These are phyloP conservation scores for Camelina neglecta DNA, from an alignment of 345 rosid species.

Conservation along the genomic window DNA sequence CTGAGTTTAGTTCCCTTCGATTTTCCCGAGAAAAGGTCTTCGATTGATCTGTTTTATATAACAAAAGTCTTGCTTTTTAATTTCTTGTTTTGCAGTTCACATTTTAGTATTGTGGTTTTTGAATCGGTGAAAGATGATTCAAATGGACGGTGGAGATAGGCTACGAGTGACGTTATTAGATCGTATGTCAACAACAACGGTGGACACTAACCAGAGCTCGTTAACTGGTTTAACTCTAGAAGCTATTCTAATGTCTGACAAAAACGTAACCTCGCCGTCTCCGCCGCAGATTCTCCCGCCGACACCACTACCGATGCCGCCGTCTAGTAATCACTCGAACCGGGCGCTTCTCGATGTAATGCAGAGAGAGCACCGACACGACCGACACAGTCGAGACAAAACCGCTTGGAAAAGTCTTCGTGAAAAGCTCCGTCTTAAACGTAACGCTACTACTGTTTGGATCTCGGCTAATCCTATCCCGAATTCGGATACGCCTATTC, in stretches of 20 bases:
- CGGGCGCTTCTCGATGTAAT: constrained; percentile 66
- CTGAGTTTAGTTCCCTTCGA: constrained; percentile 15
- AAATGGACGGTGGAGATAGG: constrained; percentile 45
- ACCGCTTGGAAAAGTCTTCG: constrained; percentile 76
- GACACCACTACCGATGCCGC: not conserved
- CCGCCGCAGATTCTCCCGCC: constrained; percentile 23
- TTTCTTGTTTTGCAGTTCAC: not conserved
- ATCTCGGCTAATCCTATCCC: constrained; percentile 58
- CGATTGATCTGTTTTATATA: constrained; percentile 2
- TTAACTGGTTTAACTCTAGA: constrained; percentile 44
- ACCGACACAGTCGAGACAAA: constrained; percentile 45
- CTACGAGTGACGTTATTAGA: constrained; percentile 43
- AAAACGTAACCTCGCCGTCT: constrained; percentile 29
- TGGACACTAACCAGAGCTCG: constrained; percentile 46
- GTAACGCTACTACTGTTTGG: constrained; percentile 68
- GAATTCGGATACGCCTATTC: constrained; percentile 47
- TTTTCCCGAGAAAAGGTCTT: constrained; percentile 17
- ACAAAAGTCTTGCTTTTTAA: not conserved
- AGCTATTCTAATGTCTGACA: constrained; percentile 45
- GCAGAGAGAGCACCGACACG: constrained; percentile 50
- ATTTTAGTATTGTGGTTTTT: not conserved
- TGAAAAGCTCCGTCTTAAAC: constrained; percentile 69
- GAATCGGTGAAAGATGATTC: constrained; percentile 32
- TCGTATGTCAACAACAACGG: constrained; percentile 49
- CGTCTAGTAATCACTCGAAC: constrained; percentile 39